phyloP scores from a whole-genome alignment of 129 eudicot genomes.

The Dittrichia graveolens region DNA sequence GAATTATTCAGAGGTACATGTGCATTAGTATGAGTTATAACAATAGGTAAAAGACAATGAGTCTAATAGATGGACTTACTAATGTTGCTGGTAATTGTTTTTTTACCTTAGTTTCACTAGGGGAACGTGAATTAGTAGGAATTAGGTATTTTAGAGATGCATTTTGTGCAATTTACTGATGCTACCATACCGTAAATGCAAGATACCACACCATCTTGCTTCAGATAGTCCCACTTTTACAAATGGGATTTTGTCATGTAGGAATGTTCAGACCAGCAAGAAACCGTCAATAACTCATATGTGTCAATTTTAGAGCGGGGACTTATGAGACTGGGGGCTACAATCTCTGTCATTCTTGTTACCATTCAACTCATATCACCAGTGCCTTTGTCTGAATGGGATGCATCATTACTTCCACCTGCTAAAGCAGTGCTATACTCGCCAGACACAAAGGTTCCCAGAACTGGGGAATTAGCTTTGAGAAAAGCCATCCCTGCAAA shows the following conservation, averaged over 20 bases:
- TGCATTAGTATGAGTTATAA: too few species aligned
- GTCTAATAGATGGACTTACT: too few species aligned
- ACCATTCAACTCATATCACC: conserved; percentile 73
- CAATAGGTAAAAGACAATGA: too few species aligned
- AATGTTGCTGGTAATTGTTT: too few species aligned
- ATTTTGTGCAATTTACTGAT: neutral
- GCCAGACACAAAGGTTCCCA: conserved; percentile 93
- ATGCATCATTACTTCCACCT: conserved; percentile 50
- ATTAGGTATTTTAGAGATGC: neutral
- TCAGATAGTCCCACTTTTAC: conserved; percentile 32
- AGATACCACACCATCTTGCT: conserved; percentile 1
- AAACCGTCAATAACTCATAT: conserved; percentile 22
- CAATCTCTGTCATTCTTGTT: conserved; percentile 52
- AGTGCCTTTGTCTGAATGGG: conserved; percentile 52
- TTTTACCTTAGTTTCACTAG: too few species aligned
- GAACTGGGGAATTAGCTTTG: conserved; percentile 97
- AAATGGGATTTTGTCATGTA: conserved; percentile 55
- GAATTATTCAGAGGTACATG: too few species aligned
- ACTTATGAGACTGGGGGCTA: conserved; percentile 51
- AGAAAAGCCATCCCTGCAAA: conserved; percentile 98
- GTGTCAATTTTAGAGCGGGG: conserved; percentile 42
- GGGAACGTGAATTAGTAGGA: too few species aligned
- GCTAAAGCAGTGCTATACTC: conserved; percentile 94
- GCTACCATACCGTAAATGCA: conserved; percentile 3
- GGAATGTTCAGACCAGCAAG: conserved; percentile 49